A percentile compares a stretch with the other conserved stretches of the same genome.
These are phyloP conservation scores for Zarea fungicola DNA, from an alignment of 2,329 filamentous ascomycete genomes.

Conservation along the genomic window DNA sequence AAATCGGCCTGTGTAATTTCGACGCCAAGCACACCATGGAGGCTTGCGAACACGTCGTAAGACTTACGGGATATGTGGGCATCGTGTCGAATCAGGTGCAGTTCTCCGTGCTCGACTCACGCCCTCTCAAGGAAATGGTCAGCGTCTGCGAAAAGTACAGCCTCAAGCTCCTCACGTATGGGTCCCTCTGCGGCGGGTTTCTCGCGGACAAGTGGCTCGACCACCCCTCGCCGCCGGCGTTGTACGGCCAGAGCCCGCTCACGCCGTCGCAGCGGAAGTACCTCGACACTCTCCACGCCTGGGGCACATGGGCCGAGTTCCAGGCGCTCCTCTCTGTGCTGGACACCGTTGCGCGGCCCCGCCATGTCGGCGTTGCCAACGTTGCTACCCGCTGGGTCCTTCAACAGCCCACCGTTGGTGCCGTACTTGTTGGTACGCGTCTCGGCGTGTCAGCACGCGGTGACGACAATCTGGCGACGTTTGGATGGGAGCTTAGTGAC, in stretches of 20 bases:
- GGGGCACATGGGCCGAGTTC: slow-evolving; percentile 43
- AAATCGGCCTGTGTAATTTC: slow-evolving; percentile 22
- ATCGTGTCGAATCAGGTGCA: slow-evolving; percentile 24
- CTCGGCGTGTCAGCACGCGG: slow-evolving; percentile 21
- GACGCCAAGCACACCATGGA: slow-evolving; percentile 19
- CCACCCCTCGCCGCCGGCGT: slow-evolving; percentile 26
- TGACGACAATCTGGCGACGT: slow-evolving; percentile 19
- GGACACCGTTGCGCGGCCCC: slow-evolving; percentile 31
- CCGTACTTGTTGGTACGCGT: slow-evolving; percentile 43
- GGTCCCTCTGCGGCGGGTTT: slow-evolving; percentile 28
- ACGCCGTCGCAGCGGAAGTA: slow-evolving; percentile 32
- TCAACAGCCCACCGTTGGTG: slow-evolving; percentile 41
- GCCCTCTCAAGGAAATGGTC: slow-evolving; percentile 19
- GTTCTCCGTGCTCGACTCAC: slow-evolving; percentile 21
- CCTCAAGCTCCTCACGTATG: slow-evolving; percentile 21
- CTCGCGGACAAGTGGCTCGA: slow-evolving; percentile 29
- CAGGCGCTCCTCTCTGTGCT: slow-evolving; percentile 37
- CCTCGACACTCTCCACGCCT: slow-evolving; percentile 27
- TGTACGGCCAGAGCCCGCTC: slow-evolving; percentile 23
- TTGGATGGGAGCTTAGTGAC: slow-evolving; percentile 18
- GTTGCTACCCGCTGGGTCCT: slow-evolving; percentile 45
- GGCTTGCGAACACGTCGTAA: slow-evolving; percentile 27
- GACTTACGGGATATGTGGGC: slow-evolving; percentile 19
- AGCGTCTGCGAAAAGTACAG: slow-evolving; percentile 16
- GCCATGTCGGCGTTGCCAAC: slow-evolving; percentile 36